Evolutionary conservation across 164 flowering plant genomes (phyloP).

Genomic region (Buxus sempervirens): DNA sequence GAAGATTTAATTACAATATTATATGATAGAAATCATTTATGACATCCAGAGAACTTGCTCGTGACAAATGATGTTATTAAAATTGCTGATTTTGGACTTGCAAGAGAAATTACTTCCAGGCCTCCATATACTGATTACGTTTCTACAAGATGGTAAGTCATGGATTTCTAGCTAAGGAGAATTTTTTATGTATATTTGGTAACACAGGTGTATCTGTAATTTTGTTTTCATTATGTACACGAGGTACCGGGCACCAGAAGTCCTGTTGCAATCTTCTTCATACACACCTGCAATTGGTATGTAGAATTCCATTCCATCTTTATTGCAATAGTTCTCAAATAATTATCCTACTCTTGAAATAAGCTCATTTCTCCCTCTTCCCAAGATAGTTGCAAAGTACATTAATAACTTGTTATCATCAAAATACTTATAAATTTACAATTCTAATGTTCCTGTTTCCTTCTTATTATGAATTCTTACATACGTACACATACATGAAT

Average conservation of each 20-base stretch:
- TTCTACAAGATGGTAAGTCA: conserved; percentile 77
- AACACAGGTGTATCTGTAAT: background rate
- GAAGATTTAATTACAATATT: background rate
- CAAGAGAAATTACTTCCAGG: conserved; percentile 71
- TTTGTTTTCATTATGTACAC: conserved; percentile 8
- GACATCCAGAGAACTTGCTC: conserved; percentile 66
- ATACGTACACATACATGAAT: too few relatives aligned
- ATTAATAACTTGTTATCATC: too few relatives aligned
- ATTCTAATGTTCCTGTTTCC: too few relatives aligned
- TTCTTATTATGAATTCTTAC: too few relatives aligned
- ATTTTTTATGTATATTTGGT: too few relatives aligned
- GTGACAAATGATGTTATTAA: conserved; percentile 71
- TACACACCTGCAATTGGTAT: conserved; percentile 88
- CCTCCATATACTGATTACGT: conserved; percentile 94
- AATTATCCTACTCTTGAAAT: too few relatives aligned
- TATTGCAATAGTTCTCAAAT: background rate
- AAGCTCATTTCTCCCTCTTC: too few relatives aligned
- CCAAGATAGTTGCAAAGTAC: too few relatives aligned
- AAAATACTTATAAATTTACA: too few relatives aligned
- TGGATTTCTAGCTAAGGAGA: background rate
- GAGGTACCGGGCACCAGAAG: conserved; percentile 99
- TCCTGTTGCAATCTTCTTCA: conserved; percentile 62
- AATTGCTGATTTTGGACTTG: conserved; percentile 94
- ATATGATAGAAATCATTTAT: conserved; percentile 7
- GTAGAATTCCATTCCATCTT: background rate